Base-by-base conservation (phyloP, 352 stramenopile genomes). In the Phytophthora uliginosa region DNA sequence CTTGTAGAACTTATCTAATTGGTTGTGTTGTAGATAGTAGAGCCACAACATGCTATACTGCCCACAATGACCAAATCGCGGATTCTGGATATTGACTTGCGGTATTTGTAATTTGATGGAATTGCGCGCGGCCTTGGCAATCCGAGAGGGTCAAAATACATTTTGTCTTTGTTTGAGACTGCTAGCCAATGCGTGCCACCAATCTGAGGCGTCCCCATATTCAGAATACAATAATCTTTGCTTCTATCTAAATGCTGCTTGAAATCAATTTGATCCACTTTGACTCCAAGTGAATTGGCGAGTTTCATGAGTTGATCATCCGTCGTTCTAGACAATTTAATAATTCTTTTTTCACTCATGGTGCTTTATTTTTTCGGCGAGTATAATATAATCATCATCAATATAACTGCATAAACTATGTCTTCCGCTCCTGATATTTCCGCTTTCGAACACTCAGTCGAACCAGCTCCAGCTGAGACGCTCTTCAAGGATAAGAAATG, bases 371-470 rank as follows among this genome's bases (percentile, higher is more conserved):
- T 40, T 40, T 40, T 40, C 3, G 7, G 8, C 10, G 3, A 12
- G 34, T 40, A 40, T 40, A 40, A 40, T 40, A 40, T 40, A 40
- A 40, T 40, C 34, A 2, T 40, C 34, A 40, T 40, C 34, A 40
- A 40, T 40, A 40, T 40, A 40, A 40, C 3, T 2, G 34, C 34
- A 40, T 40, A 40, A 40, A 40, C 34, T 40, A 40, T 40, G 34
- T 40, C 10, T 56, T 56, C 45, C 28, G 58, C 58, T 34, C 31
- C 24, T 22, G 42, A 64, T 64, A 48, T 48, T 47, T 64, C 42
- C 3, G 58, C 58, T 18, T 64, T 64, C 28, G 42, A 64, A 20
- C 58, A 64, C 20, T 64, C 26, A 13, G 26, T 64, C 12, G 58
- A 47, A 45, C 42, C 58, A 2, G 24, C 24, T 26, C 24, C 24